Evolutionary conservation across 2,329 filamentous ascomycete genomes (phyloP).

Genomic region (Ophiostoma sp.): DNA sequence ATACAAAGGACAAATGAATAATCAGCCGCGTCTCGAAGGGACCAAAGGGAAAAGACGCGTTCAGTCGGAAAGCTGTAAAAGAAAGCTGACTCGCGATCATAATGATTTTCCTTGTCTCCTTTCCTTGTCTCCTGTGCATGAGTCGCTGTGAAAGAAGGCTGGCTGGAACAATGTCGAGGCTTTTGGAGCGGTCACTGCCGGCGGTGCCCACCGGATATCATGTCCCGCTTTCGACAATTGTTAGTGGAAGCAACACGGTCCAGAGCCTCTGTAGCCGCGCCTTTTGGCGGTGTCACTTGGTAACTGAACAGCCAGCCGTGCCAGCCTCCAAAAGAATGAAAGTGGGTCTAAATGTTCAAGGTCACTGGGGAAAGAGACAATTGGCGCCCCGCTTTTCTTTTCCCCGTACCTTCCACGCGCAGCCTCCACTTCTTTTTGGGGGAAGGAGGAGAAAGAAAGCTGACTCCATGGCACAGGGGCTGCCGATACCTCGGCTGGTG

Average conservation of each 20-base stretch:
- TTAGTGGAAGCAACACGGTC: neutral
- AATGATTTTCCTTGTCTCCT: neutral
- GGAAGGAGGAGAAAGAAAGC: neutral
- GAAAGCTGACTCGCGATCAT: neutral
- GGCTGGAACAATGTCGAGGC: neutral
- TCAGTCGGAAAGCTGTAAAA: neutral
- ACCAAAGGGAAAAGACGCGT: too few relatives aligned
- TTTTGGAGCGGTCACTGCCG: too few relatives aligned
- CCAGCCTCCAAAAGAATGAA: neutral
- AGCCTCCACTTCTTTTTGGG: too few relatives aligned
- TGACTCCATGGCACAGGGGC: neutral
- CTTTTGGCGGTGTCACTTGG: neutral
- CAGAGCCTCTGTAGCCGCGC: neutral
- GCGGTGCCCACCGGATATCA: neutral
- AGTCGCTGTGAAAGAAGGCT: neutral
- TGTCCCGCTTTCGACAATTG: neutral
- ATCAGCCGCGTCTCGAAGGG: neutral
- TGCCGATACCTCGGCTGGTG: conserved; percentile 18
- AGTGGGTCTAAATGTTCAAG: neutral
- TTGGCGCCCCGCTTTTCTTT: neutral
- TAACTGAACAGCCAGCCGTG: too few relatives aligned
- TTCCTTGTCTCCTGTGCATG: neutral
- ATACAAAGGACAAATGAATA: neutral
- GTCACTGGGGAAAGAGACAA: neutral
- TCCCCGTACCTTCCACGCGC: neutral